Percentiles rank a stretch among this genome's conserved stretches.
These are phyloP conservation scores for Laburnicola sp. DNA, from an alignment of 2,329 filamentous ascomycete genomes.

Conservation along the genomic window DNA sequence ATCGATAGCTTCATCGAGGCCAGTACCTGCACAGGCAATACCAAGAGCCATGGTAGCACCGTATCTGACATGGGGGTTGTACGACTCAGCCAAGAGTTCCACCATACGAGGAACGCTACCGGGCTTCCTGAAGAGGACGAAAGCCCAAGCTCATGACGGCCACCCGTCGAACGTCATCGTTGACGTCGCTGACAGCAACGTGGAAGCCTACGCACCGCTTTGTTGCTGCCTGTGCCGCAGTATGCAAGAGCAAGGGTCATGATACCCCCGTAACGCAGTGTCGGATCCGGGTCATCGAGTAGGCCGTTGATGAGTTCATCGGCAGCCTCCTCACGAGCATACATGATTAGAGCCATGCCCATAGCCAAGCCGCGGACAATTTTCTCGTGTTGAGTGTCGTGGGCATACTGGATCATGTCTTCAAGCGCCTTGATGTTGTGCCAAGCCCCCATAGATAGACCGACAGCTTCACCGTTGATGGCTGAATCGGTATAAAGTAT, in stretches of 20 bases:
- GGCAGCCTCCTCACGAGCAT: conserved; percentile 88
- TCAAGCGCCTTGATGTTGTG: conserved; percentile 88
- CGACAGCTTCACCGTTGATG: conserved; percentile 94
- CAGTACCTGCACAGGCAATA: conserved; percentile 96
- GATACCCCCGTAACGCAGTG: conserved; percentile 93
- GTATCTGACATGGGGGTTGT: conserved; percentile 97
- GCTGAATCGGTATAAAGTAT: conserved; percentile 93
- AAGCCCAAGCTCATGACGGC: conserved; percentile 98
- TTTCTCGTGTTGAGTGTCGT: conserved; percentile 98
- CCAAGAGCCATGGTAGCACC: conserved; percentile 97
- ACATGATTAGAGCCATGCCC: conserved; percentile 99
- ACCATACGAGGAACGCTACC: conserved; percentile 98
- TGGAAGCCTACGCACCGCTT: conserved; percentile 93
- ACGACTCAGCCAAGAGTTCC: conserved; percentile 94
- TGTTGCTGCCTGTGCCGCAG: conserved; percentile 96
- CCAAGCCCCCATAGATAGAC: conserved; percentile 96
- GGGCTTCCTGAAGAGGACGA: conserved; percentile 97
- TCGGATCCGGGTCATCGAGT: conserved; percentile 89
- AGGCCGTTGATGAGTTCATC: conserved; percentile 94
- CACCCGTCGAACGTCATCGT: conserved; percentile 92
- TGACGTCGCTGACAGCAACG: conserved; percentile 95
- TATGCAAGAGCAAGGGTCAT: conserved; percentile 98
- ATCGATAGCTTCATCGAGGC: conserved; percentile 93
- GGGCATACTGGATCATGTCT: conserved; percentile 96
- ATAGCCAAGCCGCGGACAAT: conserved; percentile 94